A percentile compares a stretch with the other conserved stretches of the same genome.
These are phyloP conservation scores for Aspergillus haitiensis DNA, from an alignment of 495 filamentous ascomycete genomes.

Conservation along the genomic window DNA sequence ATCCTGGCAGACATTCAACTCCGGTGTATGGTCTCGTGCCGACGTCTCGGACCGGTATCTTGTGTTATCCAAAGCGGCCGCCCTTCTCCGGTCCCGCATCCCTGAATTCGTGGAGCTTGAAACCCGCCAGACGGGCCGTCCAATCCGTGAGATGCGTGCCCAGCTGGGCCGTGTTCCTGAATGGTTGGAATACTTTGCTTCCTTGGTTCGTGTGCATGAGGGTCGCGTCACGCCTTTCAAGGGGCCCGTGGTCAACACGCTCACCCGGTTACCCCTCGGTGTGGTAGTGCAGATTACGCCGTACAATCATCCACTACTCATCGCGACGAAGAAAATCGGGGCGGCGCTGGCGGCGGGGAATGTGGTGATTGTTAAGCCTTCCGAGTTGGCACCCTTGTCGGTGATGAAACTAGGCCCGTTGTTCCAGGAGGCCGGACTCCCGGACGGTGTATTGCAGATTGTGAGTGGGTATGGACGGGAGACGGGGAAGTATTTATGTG, in stretches of 20 bases:
- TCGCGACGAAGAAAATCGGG: constrained; percentile 63
- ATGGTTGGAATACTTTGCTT: constrained; percentile 66
- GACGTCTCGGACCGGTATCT: constrained; percentile 53
- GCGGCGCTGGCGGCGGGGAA: constrained; percentile 64
- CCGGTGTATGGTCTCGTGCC: constrained; percentile 58
- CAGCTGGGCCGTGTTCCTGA: constrained; percentile 61
- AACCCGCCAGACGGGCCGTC: constrained; percentile 61
- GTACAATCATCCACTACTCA: constrained; percentile 65
- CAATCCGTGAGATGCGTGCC: constrained; percentile 63
- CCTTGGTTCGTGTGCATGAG: constrained; percentile 59
- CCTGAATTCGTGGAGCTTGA: constrained; percentile 56
- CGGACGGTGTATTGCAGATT: constrained; percentile 58
- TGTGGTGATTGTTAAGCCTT: constrained; percentile 61
- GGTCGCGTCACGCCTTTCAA: constrained; percentile 59
- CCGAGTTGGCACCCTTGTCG: constrained; percentile 60
- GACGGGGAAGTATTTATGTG: constrained; percentile 56
- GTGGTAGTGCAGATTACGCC: constrained; percentile 65
- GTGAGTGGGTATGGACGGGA: constrained; percentile 53
- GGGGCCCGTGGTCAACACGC: constrained; percentile 61
- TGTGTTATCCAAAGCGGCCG: constrained; percentile 57
- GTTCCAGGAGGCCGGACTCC: constrained; percentile 55
- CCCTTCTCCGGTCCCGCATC: constrained; percentile 49
- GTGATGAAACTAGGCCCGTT: constrained; percentile 53
- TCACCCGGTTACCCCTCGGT: constrained; percentile 59
- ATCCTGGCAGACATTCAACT: constrained; percentile 52